Percentiles rank a stretch among this genome's conserved stretches.
Conservation (phyloP, 2,329 filamentous ascomycete species). For the Beauveria caledonica region DNA sequence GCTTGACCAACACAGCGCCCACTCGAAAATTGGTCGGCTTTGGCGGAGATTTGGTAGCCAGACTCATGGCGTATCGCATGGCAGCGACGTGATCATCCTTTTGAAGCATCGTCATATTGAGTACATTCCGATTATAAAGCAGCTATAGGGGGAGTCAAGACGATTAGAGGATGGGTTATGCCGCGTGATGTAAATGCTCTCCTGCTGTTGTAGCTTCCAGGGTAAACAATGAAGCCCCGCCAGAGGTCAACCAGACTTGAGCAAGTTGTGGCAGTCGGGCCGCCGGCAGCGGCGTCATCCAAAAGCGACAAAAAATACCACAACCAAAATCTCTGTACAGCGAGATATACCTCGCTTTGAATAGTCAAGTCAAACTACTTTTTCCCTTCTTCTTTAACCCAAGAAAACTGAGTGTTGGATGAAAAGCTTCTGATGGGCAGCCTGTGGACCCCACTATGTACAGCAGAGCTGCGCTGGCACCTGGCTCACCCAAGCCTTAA, state of each 20-base stretch:
- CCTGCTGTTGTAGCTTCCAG: not conserved
- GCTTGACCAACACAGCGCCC: conserved; percentile 73
- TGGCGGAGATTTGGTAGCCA: conserved; percentile 72
- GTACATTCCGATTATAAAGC: not conserved
- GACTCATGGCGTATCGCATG: conserved; percentile 65
- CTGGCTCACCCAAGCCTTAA: not conserved
- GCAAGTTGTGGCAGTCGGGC: not conserved
- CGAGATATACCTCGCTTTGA: too few relatives aligned
- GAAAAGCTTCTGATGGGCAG: not conserved
- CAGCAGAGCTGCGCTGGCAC: not conserved
- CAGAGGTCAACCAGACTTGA: not conserved
- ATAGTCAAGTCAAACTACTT: not conserved
- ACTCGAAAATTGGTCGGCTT: conserved; percentile 91
- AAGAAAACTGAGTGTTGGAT: not conserved
- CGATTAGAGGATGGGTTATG: not conserved
- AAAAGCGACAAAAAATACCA: not conserved
- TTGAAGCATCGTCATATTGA: not conserved
- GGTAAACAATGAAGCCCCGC: not conserved
- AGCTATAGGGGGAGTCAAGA: not conserved
- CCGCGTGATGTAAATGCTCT: not conserved
- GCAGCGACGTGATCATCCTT: conserved; percentile 37
- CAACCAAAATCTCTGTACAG: too few relatives aligned
- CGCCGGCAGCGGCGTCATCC: not conserved
- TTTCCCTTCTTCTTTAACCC: not conserved
- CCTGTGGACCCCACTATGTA: not conserved